phyloP scores from a whole-genome alignment of 2,329 filamentous ascomycete genomes.

The Penicillium fuscoglaucum region DNA sequence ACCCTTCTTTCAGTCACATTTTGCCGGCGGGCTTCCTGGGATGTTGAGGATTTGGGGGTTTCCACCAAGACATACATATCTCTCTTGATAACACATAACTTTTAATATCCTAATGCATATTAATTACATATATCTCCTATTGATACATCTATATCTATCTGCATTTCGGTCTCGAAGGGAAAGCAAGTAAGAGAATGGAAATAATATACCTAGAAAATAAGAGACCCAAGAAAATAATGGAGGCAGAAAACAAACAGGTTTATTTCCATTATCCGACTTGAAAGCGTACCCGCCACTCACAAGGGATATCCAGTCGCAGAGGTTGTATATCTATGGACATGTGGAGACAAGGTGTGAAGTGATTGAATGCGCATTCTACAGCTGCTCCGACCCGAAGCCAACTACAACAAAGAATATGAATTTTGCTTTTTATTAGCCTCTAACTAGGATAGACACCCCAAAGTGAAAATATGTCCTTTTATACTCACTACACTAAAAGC shows the following conservation, averaged over 20 bases:
- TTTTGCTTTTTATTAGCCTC: neutral
- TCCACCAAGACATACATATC: neutral
- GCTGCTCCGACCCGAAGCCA: neutral
- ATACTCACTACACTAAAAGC: neutral
- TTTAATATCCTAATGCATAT: neutral
- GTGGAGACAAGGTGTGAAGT: neutral
- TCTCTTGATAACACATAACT: neutral
- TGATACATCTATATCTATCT: neutral
- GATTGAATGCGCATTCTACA: neutral
- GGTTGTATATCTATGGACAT: neutral
- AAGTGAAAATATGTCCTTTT: neutral
- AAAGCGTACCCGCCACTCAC: neutral
- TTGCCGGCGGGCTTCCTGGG: neutral
- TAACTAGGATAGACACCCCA: neutral
- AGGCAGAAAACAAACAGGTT: neutral
- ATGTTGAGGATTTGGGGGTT: neutral
- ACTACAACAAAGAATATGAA: neutral
- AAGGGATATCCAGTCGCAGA: neutral
- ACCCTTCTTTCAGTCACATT: neutral
- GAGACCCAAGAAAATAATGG: neutral
- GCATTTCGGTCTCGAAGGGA: too few relatives aligned
- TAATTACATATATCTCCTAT: neutral
- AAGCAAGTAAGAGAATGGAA: neutral
- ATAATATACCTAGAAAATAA: neutral
- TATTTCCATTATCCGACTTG: neutral